These are phyloP conservation scores for Phytophthora multivora DNA, from an alignment of 352 stramenopile genomes.

Conservation along the genomic window DNA sequence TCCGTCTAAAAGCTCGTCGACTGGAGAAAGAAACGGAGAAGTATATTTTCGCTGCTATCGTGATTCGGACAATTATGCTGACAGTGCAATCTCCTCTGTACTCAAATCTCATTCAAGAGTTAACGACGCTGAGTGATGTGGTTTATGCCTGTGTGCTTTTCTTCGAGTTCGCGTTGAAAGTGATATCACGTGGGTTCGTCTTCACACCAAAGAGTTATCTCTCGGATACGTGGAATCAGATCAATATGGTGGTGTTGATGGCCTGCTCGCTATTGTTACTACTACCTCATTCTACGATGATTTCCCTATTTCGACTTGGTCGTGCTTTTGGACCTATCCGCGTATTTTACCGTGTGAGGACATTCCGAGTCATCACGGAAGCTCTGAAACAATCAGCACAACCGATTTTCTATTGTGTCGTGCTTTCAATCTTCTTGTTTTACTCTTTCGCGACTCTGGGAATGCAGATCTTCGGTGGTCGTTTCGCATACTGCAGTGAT, in stretches of 20 bases:
- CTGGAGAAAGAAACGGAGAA: constrained; percentile 86
- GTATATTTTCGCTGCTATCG: constrained; percentile 83
- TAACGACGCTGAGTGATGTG: constrained; percentile 75
- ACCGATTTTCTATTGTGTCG: constrained; percentile 83
- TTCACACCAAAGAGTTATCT: constrained; percentile 83
- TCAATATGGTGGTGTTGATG: constrained; percentile 85
- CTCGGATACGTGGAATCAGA: constrained; percentile 82
- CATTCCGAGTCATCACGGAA: constrained; percentile 85
- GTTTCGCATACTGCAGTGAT: constrained; percentile 86
- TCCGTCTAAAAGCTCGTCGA: constrained; percentile 69
- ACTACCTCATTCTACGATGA: constrained; percentile 78
- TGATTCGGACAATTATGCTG: constrained; percentile 75
- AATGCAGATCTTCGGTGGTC: constrained; percentile 84
- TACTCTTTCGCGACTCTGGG: constrained; percentile 86
- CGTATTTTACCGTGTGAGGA: constrained; percentile 86
- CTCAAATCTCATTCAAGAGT: constrained; percentile 78
- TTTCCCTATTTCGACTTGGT: constrained; percentile 73
- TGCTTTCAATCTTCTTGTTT: constrained; percentile 82
- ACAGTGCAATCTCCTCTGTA: constrained; percentile 82
- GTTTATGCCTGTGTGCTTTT: constrained; percentile 75
- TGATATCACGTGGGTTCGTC: constrained; percentile 78
- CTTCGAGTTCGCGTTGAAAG: constrained; percentile 87
- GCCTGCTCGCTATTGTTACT: constrained; percentile 74
- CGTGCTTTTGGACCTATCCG: constrained; percentile 82
- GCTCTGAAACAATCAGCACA: constrained; percentile 73